Percentiles rank a stretch among this genome's conserved stretches.
These are phyloP conservation scores for Hanseniaspora valbyensis DNA, from an alignment of 805 yeast species.

Conservation along the genomic window DNA sequence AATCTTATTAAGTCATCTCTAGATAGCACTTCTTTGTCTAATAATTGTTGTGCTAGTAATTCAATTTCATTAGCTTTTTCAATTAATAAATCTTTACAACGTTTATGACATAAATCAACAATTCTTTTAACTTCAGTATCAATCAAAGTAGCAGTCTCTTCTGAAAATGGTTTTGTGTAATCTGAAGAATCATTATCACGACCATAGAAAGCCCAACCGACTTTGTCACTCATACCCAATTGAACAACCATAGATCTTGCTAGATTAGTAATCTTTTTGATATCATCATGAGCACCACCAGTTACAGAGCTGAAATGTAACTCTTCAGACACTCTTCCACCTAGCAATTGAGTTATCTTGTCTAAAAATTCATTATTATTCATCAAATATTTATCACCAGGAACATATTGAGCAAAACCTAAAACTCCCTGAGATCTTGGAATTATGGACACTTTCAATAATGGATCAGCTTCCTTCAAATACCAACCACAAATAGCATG, in stretches of 20 bases:
- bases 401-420: constrained; percentile 92
- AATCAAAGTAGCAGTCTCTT: constrained; percentile 68
- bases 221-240: constrained; percentile 74
- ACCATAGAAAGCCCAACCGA: constrained; percentile 57
- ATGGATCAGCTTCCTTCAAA: constrained; percentile 76
- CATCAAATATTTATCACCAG: constrained; percentile 74
- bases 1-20: constrained; percentile 87
- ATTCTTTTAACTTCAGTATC: constrained; percentile 76
- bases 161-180: constrained; percentile 79
- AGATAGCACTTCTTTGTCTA: constrained; percentile 78
- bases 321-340: constrained; percentile 89
- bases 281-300: constrained; percentile 86
- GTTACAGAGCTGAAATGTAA: constrained; percentile 78
- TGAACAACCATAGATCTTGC: constrained; percentile 83
- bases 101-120: constrained; percentile 60
- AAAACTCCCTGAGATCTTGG: constrained; percentile 92
- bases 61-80: constrained; percentile 68
- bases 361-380: constrained; percentile 66
- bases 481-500: constrained; percentile 96
- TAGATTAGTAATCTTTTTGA: constrained; percentile 79
- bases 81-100: constrained; percentile 56
- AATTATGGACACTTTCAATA: constrained; percentile 83
- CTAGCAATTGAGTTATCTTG: constrained; percentile 87
- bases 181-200: constrained; percentile 40
- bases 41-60: constrained; percentile 74